Base-by-base conservation (phyloP, 371 early-diverging fungal genomes). In the Mortierella sp. region DNA sequence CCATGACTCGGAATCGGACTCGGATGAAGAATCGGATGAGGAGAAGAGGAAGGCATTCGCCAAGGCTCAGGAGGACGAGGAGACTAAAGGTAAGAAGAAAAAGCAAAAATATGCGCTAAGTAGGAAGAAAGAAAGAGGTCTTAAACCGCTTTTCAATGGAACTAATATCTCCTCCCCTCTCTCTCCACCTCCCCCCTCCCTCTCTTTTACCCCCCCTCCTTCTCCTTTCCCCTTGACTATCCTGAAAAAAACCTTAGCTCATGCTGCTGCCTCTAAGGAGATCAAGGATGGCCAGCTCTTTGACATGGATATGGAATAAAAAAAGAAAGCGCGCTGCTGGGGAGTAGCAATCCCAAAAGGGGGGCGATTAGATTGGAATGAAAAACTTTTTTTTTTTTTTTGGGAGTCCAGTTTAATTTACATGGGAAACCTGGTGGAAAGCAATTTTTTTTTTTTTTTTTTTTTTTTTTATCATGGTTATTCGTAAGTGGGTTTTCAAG, bases 231-330 rank as follows among this genome's bases (percentile, higher is more conserved):
- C 26, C 1, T 53, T 3, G 37, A 37, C 37, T 37, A 37, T 37
- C n/a, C n/a, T n/a, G n/a, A n/a, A n/a, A n/a, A n/a, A n/a, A n/a
- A n/a, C n/a, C 1, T 6, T 75, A 75, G 75, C 75, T 52, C 75
- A 75, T 52, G 75, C 70, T 30, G 60, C 59, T 29, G 75, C 75
- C 43, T 70, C 75, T 62, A 75, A 75, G 70, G 71, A 75, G 25
- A 75, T 70, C 62, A 75, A 70, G 75, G 75, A 75, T 25, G 75
- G 75, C 23, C 70, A 69, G 57, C 62, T 71, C 37, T 76, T 76
- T 57, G 76, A 76, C 52, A 76, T 76, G 76, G 76, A 76, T 59
- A 76, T 76, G 76, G 76, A 76, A 64, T 68, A 70, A 72, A 60
- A 48, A 60, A 66, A 47, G 23, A 26, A 62, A 25, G 44, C 0